Percentiles rank a stretch among this genome's conserved stretches.
phyloP scores from a whole-genome alignment of 208 protist genomes.

The Crithidia thermophila region DNA sequence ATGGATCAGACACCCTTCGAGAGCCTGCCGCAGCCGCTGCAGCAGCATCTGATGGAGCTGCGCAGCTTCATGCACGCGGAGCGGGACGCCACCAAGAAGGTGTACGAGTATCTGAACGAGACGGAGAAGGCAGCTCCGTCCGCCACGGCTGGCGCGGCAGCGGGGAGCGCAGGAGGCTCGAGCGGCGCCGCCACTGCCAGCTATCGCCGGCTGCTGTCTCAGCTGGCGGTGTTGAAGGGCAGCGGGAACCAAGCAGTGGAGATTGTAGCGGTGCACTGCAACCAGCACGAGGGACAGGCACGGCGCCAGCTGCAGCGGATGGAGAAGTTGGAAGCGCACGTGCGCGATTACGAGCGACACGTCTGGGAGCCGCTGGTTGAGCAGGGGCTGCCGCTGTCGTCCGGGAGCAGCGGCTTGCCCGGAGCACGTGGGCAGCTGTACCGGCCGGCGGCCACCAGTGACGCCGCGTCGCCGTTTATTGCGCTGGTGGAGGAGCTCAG shows the following conservation, averaged over 20 bases:
- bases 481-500: slow-evolving; percentile 42
- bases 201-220: slow-evolving; percentile 34
- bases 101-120: slow-evolving; percentile 68
- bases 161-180: background rate
- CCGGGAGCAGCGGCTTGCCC: background rate
- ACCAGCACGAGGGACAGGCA: slow-evolving; percentile 58
- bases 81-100: slow-evolving; percentile 49
- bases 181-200: slow-evolving; percentile 24
- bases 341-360: slow-evolving; percentile 60
- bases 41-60: slow-evolving; percentile 80
- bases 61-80: slow-evolving; percentile 77
- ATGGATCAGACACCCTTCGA: slow-evolving; percentile 74
- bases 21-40: slow-evolving; percentile 60
- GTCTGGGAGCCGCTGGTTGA: slow-evolving; percentile 74
- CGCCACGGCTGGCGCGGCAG: background rate
- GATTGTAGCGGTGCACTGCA: slow-evolving; percentile 61
- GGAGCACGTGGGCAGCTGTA: slow-evolving; percentile 26
- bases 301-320: slow-evolving; percentile 44
- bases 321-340: slow-evolving; percentile 57
- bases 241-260: slow-evolving; percentile 48
- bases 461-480: slow-evolving; percentile 35
- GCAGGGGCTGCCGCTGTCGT: slow-evolving; percentile 27
- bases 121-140: slow-evolving; percentile 4
- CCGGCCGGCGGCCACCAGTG: slow-evolving; percentile 15
- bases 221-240: slow-evolving; percentile 39